Evolutionary conservation across 495 filamentous ascomycete species (phyloP).

Genomic region (Talaromyces borbonicus): DNA sequence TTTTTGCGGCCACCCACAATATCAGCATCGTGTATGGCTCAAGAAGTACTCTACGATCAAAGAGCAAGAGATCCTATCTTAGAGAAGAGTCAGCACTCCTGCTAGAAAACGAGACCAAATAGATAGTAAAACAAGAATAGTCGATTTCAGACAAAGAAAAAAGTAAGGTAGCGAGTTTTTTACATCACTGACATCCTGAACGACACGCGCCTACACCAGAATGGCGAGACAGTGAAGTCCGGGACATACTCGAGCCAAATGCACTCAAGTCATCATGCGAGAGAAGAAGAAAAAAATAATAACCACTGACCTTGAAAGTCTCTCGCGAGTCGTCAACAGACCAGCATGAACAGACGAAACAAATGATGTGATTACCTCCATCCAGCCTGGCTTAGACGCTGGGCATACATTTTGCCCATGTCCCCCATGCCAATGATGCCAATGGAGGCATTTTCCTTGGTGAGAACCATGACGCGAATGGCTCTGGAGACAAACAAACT

Average conservation of each 20-base stretch:
- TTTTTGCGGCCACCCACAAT: conserved; percentile 25
- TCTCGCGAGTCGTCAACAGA: too few species aligned
- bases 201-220: conserved; percentile 36
- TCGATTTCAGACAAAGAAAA: conserved; percentile 67
- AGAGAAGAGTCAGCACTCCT: conserved; percentile 2
- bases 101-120: not conserved
- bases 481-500: too few species aligned
- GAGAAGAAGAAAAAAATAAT: conserved; percentile 12
- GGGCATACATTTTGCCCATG: conserved; percentile 99
- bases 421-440: conserved; percentile 98
- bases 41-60: not conserved
- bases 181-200: conserved; percentile 77
- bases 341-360: conserved; percentile 1
- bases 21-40: not conserved
- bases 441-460: conserved; percentile 58
- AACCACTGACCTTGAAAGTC: not conserved
- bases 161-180: conserved; percentile 88
- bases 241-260: conserved; percentile 98
- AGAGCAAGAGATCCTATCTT: not conserved
- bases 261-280: conserved; percentile 97
- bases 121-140: not conserved
- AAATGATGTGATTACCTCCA: conserved; percentile 66
- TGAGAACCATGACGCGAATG: conserved; percentile 25
- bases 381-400: conserved; percentile 73
- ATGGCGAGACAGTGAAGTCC: conserved; percentile 32